phyloP scores from a whole-genome alignment of 1,284 basidiomycete genomes.

The Tilletia setariae region DNA sequence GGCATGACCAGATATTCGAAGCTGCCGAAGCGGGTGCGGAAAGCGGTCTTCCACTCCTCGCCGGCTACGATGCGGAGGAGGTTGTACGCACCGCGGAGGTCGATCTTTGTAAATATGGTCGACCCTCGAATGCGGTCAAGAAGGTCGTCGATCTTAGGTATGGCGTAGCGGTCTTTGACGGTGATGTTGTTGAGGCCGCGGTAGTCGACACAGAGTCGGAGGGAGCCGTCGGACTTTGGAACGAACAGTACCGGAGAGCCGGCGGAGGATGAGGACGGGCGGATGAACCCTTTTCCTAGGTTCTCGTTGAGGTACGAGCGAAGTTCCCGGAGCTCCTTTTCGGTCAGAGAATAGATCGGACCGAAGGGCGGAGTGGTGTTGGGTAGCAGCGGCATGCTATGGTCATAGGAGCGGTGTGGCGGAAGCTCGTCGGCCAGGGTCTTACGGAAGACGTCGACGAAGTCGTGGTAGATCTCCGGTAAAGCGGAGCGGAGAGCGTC shows the following conservation, averaged over 20 bases:
- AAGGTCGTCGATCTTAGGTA: constrained; percentile 20
- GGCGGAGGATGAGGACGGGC: no score
- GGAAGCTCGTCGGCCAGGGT: no score
- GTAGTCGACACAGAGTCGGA: no score
- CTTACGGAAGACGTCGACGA: no score
- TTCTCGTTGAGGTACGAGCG: not conserved
- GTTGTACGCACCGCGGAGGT: no score
- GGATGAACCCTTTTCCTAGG: no score
- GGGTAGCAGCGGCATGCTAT: not conserved
- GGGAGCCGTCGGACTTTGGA: no score
- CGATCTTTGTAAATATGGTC: constrained; percentile 16
- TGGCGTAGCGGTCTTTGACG: constrained; percentile 18
- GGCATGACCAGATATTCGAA: constrained; percentile 25
- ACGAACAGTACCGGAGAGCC: no score
- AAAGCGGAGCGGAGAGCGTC: no score
- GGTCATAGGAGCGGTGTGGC: not conserved
- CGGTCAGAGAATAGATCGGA: not conserved
- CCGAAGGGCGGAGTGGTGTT: not conserved
- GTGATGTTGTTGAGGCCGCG: no score
- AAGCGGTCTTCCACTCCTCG: constrained; percentile 55
- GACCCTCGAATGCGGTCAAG: constrained; percentile 12
- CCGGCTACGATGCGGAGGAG: no score
- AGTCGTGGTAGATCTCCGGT: no score
- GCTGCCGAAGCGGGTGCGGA: constrained; percentile 14
- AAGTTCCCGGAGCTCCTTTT: not conserved